Base-by-base conservation (phyloP, 768 basidiomycete genomes). In the Trametes cinnabarina region DNA sequence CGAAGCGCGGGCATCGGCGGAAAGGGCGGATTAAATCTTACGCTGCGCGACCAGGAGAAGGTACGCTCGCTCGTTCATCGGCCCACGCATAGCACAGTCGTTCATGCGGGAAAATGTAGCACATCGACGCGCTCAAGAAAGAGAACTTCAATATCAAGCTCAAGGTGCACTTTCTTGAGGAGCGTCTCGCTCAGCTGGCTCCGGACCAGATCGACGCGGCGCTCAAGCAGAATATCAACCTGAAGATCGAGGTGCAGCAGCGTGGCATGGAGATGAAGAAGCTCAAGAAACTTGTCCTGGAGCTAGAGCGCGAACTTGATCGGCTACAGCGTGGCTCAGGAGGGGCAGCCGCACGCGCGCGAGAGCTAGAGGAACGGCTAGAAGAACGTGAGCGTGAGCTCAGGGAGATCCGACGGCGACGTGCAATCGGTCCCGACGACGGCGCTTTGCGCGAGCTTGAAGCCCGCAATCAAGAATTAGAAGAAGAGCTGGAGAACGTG, bases 131-230 rank as follows among this genome's bases (percentile, higher is more conserved):
- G 61, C 83, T 94, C 67, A 94, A 96, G 77, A 97, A 95, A 71
- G 95, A 98, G 71, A 96, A 96, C 78, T 98, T 98, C 72, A 89
- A 88, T 67, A 87, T 99, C 69, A 97, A 98, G 72, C 82, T 98
- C 50, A 91, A 94, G 57, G 91, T 98, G 3, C 94, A 97, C 69
- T 96, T 97, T 70, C 82, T 97, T 41, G 92, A 98, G 72, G 94
- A 98, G 67, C 87, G 92, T 43, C 82, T 99, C 15, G 88, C 89
- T 2, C 86, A 92, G 65, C 84, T 94, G 47, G 90, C 91, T 0
- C 93, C 94, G 0, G 94, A 96, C 70, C 90, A 97, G 67, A 90
- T 95, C 70, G 90, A 97, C 66, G 88, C 90, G 4, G 90, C 89
- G 4, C 82, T 93, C 56, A 92, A 94, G 65, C 92, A 96, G 73